Evolutionary conservation across 2,329 filamentous ascomycete species (phyloP), one percentile per base, ranked within the genome.

Genomic region (Exophiala dermatitidis): DNA sequence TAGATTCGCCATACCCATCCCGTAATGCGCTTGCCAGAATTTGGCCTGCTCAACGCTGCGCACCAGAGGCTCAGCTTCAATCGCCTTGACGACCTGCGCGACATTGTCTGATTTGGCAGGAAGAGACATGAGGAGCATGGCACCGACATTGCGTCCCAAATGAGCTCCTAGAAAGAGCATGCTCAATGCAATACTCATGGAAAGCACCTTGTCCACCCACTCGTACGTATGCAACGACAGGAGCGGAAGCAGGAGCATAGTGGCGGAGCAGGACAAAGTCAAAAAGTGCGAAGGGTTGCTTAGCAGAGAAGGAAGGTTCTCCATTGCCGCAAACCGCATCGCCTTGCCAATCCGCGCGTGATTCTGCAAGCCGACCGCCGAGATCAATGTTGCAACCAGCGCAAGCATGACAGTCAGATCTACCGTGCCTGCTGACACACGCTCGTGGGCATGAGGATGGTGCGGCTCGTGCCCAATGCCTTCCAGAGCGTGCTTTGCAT

Each of bases 1-100:
- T 61, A 98, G 69, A 67, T 94, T 96, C 5, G 93, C 93, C 86
- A 97, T 95, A 66, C 90, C 95, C 38, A 97, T 76, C 1, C 91
- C 90, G 68, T 97, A 96, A 71, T 98, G 93, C 9, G 96, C 93
- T 73, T 98, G 93, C 93, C 93, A 98, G 70, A 98, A 95, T 66
- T 90, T 84, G 1, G 90, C 91, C 65, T 96, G 90, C 53, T 96
- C 88, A 44, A 98, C 83, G 1, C 79, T 79, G 42, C 80, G 79
- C 29, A 97, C 83, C 51, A 80, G 79, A 1, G 86, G 82, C 63
- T 96, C 90, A 1, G 83, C 79, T 67, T 90, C 85, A 48, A 98
- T 90, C 68, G 95, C 89, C 52, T 81, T 80, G 63, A 96, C 77
- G n/a, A 95, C 84, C 26, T 85, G 83, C 2, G 81, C 77, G 1